Evolutionary conservation across 2,329 filamentous ascomycete species (phyloP).

Genomic region (Ophiostoma sp.): DNA sequence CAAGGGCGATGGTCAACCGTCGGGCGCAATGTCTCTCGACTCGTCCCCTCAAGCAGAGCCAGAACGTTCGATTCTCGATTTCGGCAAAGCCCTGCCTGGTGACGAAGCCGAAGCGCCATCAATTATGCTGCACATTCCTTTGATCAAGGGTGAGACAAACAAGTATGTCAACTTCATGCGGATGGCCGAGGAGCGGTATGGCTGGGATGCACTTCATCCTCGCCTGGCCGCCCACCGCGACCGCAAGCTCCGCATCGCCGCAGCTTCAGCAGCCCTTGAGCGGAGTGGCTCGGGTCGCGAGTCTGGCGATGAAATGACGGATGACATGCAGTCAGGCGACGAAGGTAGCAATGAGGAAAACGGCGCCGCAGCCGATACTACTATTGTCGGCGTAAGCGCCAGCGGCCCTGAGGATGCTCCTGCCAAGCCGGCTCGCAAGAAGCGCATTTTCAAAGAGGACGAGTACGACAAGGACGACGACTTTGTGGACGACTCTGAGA

Average conservation of each 20-base stretch:
- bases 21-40: slow-evolving; percentile 32
- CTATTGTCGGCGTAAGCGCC: slow-evolving; percentile 35
- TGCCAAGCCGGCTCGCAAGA: slow-evolving; percentile 65
- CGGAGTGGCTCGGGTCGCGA: slow-evolving; percentile 63
- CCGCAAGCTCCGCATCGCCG: slow-evolving; percentile 79
- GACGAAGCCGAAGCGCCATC: slow-evolving; percentile 61
- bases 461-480: slow-evolving; percentile 79
- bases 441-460: slow-evolving; percentile 73
- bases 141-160: slow-evolving; percentile 70
- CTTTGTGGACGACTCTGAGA: slow-evolving; percentile 87
- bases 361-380: slow-evolving; percentile 49
- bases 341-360: slow-evolving; percentile 88
- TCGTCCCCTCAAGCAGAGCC: slow-evolving; percentile 32
- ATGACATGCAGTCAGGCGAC: slow-evolving; percentile 62
- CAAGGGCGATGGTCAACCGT: slow-evolving; percentile 40
- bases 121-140: slow-evolving; percentile 76
- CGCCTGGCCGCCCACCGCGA: slow-evolving; percentile 83
- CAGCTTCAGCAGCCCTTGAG: slow-evolving; percentile 79
- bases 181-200: slow-evolving; percentile 87
- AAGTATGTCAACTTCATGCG: slow-evolving; percentile 94
- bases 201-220: slow-evolving; percentile 89
- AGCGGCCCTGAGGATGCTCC: slow-evolving; percentile 57
- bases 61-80: slow-evolving; percentile 57
- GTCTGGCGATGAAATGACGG: slow-evolving; percentile 76
- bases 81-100: slow-evolving; percentile 54